Base-by-base conservation (phyloP, 1,284 basidiomycete species). In the Ceratobasidium sp. region DNA sequence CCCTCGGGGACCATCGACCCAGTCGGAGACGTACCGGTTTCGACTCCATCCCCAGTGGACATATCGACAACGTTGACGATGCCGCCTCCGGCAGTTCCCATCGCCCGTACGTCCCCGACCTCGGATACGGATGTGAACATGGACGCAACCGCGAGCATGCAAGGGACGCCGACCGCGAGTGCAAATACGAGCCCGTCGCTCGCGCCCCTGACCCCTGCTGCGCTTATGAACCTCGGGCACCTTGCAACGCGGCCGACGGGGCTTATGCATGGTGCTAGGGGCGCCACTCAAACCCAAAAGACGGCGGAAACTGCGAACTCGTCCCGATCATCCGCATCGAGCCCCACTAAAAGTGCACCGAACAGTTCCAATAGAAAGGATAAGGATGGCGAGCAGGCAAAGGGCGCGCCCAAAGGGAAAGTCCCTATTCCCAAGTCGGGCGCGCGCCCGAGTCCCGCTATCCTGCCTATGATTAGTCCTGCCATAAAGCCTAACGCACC, bases 11-110 rank as follows among this genome's bases (percentile, higher is more conserved):
- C 22, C 41, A 72, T 61, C 68, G 65, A 71, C 1, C 48, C 66
- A 54, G 43, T 64, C 65, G 68, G 54, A 72, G 68, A 72, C 34
- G 48, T 53, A n/a, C 64, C 73, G 51, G 37, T 76, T 56, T 86
- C 91, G 79, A 91, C 90, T 0, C 92, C 93, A 0, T 93, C 92
- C 1, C 93, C 93, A 0, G 92, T 95, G 0, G 93, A 95, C 81
- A 81, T 93, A 22, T 81, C 79, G 29, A 81, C 69, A 11, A 66
- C 64, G 31, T 29, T 84, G 53, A 88, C 90, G 7, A 92, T 93
- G 91, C 90, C 90, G 1, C 92, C 92, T n/a, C 93, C 90, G 11
- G 88, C 88, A 5, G 85, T 85, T 8, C 86, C 85, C 5, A 4
- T 80, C 73, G 27, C 65, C 74, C 74, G 46, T 56, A 24, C 75